Evolutionary conservation across 805 yeast genomes (phyloP), one percentile per base, ranked within the genome.

Genomic region (Myxozyma mucilagina): DNA sequence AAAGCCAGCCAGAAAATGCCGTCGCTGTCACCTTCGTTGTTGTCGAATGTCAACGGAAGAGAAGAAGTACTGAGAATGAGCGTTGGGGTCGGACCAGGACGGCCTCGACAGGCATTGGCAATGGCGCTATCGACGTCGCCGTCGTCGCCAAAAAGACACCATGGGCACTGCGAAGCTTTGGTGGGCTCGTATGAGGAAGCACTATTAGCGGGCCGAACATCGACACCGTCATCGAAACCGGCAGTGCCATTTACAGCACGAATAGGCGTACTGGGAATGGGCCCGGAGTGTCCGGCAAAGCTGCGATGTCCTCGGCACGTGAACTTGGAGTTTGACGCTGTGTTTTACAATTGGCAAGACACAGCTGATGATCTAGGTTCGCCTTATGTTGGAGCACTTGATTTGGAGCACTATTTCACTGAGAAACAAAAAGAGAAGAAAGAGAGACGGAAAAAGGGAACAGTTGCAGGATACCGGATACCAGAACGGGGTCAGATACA

Each of bases 101-200:
- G 29, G 4, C 29, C 2, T 24, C 29, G 29, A 24, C 29, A 24
- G 29, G 2, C 29, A 24, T 24, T 24, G 18, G 51, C 41, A 13
- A 14, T 16, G 34, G 35, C 53, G 53, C 34, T 56, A 10, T 53
- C 63, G 24, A 31, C 48, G 8, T 47, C 59, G 34, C 56, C 57
- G 34, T 36, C 55, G 31, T 20, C 24, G 32, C 60, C 55, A 24
- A 31, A 14, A 16, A 56, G 50, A 2, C 57, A 57, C 4, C 54
- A 58, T 16, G 20, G 44, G 20, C 54, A 53, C 32, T 58, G 63
- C 11, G 70, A 68, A 54, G 57, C 72, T 4, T 59, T 73, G 34
- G 70, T 71, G 18, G 76, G 76, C 14, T 72, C 75, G 8, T 73
- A 72, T 53, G 76, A 73, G 47, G 76, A 73, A 63, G 67, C 73